Evolutionary conservation across 768 basidiomycete genomes (phyloP), one percentile per base, ranked within the genome.

Genomic region (Boletus bicolor): DNA sequence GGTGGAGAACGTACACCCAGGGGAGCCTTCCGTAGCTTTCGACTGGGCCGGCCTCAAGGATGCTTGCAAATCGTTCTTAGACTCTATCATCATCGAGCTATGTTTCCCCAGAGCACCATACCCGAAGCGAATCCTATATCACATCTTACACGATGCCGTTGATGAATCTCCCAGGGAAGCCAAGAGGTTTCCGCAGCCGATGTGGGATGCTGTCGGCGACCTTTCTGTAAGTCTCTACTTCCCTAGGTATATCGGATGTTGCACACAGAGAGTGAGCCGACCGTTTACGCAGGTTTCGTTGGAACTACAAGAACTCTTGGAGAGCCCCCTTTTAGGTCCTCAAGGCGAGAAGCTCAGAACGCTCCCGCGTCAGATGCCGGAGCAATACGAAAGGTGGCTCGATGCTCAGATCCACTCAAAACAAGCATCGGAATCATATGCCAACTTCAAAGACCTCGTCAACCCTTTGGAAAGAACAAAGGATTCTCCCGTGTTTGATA

Each of bases 131-230:
- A 75, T 91, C 42, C 67, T 93, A 26, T 83, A 82, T 61, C 77
- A 82, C 54, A 79, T 89, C 28, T 76, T 93, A 28, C 80, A 79
- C 49, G 89, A 92, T 42, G 84, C 87, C 10, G 75, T 87, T 12
- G 81, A 85, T 11, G 91, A 91, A 70, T 79, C 85, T 4, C 89
- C 89, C 1, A 79, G 76, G 47, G 89, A 91, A 54, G 82, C 83
- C 6, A 86, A 82, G 65, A 83, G 85, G 11, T 92, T 93, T 60
- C 86, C 89, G 0, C 89, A 91, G 68, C 75, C 79, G 3, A 75
- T 93, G 50, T 93, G 87, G 84, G 85, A 93, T 60, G 85, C 90
- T 39, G 77, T 91, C 38, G 91, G 91, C 12, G 88, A 93, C 71
- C 76, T 93, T 55, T 85, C 89, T 41, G 91, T 89, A 73, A 61